Evolutionary conservation across 2,329 filamentous ascomycete genomes (phyloP).

Genomic region (Decorospora gaudefroyi): DNA sequence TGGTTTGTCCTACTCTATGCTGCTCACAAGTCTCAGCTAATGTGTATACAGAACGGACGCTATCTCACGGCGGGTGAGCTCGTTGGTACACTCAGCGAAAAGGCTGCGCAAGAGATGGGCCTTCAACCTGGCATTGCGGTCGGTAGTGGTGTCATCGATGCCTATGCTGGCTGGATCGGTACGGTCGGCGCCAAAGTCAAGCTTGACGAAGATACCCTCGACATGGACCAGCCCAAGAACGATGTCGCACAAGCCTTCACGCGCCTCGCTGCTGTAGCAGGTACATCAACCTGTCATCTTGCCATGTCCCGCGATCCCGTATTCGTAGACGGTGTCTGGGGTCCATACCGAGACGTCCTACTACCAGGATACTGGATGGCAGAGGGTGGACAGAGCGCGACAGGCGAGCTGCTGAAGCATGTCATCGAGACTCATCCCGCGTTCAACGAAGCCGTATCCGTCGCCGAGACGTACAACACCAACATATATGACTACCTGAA

Average conservation of each 20-base stretch:
- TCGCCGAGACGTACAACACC: slow-evolving; percentile 78
- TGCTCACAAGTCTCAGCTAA: slow-evolving; percentile 37
- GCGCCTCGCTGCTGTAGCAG: slow-evolving; percentile 89
- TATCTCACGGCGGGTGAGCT: slow-evolving; percentile 92
- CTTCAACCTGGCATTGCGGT: slow-evolving; percentile 86
- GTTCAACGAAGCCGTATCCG: slow-evolving; percentile 75
- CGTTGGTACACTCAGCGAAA: slow-evolving; percentile 81
- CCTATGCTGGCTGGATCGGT: slow-evolving; percentile 97
- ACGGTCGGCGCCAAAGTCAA: slow-evolving; percentile 97
- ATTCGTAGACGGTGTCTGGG: slow-evolving; percentile 96
- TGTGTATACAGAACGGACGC: slow-evolving; percentile 76
- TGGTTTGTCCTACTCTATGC: slow-evolving; percentile 66
- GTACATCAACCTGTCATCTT: slow-evolving; percentile 95
- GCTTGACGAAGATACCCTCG: slow-evolving; percentile 68
- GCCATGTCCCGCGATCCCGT: slow-evolving; percentile 93
- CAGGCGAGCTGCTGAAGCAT: slow-evolving; percentile 90
- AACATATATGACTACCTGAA: slow-evolving; percentile 98
- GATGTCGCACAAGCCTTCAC: slow-evolving; percentile 92
- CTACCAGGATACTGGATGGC: slow-evolving; percentile 95
- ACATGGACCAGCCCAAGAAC: slow-evolving; percentile 71
- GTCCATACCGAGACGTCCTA: slow-evolving; percentile 92
- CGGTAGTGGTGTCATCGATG: slow-evolving; percentile 95
- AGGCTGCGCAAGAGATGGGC: slow-evolving; percentile 80
- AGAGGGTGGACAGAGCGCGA: slow-evolving; percentile 94
- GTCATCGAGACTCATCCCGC: slow-evolving; percentile 94